Evolutionary conservation across 2,329 filamentous ascomycete species (phyloP), one percentile per base, ranked within the genome.

Genomic region (Diaporthe amygdali): DNA sequence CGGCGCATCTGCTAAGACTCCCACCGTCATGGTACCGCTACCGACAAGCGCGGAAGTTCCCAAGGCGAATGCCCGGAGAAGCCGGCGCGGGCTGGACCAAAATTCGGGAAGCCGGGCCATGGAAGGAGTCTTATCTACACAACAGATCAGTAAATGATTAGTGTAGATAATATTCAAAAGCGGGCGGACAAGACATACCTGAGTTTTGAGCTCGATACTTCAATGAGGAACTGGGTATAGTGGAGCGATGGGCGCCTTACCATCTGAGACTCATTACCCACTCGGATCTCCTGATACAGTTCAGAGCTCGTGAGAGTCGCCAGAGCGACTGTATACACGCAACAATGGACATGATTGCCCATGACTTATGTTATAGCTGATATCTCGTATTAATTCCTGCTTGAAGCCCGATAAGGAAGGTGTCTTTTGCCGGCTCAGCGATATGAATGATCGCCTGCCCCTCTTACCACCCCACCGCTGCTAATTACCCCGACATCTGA

Each of bases 401-500:
- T 47, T 22, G 25, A 1, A 27, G 41, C 59, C 59, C 47, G 59
- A 63, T 47, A 63, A 63, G 59, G 59, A 63, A 63, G 59, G 59
- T 63, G 27, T 25, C 59, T 63, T 63, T 47, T 63, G 59, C 59
- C 59, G 59, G 59, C 41, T 63, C 25, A 22, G 56, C 56, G 56
- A 63, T 63, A 63, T 63, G 59, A 12, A 7, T 25, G 41, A 63
- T 47, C 27, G 41, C 59, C 37, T 63, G 59, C 59, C 59, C 59
- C 59, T 47, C 41, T 27, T 63, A 41, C 30, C 59, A 34, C n/a
- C 59, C 59, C 30, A 25, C 41, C 59, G 59, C 41, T 63, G 59
- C n/a, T 8, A 63, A 63, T 63, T 63, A 63, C 59, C 59, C 59
- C 59, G 59, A 63, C 12, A n/a, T 41, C 39, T 63, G 56, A n/a